Base-by-base conservation (phyloP, 768 basidiomycete species). In the Kwoniella europaea region DNA sequence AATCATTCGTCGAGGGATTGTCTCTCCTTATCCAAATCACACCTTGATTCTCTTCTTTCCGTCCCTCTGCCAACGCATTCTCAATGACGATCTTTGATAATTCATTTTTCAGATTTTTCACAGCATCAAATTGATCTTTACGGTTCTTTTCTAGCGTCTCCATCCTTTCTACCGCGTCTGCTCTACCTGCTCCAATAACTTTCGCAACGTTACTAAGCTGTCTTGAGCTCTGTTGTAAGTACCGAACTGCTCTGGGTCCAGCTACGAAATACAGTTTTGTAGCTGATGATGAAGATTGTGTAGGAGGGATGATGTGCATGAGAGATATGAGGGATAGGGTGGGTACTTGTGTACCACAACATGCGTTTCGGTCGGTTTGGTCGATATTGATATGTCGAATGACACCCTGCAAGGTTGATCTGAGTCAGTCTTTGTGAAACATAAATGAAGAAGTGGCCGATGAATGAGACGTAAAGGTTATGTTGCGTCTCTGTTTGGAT, bases 291-390 rank as follows among this genome's bases (percentile, higher is more conserved):
- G 85, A 92, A 90, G 63, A 92, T 84, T 76, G 91, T 89, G 41
- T 91, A 60, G 94, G 87, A 63, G 89, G 89, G 6, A 93, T 91
- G 64, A 91, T 86, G 82, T 97, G 94, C 16, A 93, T 92, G 12
- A 92, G 91, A 67, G 91, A 91, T 82, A 92, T 92, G 65, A 90
- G 91, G 70, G 46, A 75, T 2, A 79, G 71, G 54, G 57, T 60
- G 50, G 74, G 81, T 18, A 74, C 63, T 73, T 79, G 81, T 24
- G 79, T 80, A 6, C 79, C 80, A 67, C 82, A 83, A 64, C 58
- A 73, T 46, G 74, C 78, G 71, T 75, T 74, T 35, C 90, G 87
- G 81, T 94, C 93, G 4, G 93, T 85, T 13, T 89, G 89, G 63
- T 93, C 91, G 63, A 97, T 95, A 29, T 91, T 86, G 42, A 94